phyloP scores from a whole-genome alignment of 73 alveolate species.

The Tetrahymena borealis region DNA sequence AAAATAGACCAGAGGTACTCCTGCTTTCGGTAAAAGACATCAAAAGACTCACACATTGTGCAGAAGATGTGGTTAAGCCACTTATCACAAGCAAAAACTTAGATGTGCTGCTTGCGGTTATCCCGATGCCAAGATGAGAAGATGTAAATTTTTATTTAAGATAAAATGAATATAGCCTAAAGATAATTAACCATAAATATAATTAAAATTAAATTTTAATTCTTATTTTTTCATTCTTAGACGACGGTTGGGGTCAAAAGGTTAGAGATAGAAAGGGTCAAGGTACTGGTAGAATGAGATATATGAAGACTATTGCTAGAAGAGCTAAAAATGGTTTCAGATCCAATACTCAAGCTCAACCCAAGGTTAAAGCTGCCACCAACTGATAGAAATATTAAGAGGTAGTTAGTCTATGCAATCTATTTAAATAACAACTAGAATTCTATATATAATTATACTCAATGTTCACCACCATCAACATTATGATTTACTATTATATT shows the following conservation, averaged over 20 bases:
- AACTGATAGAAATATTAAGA: not conserved
- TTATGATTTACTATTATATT: not conserved
- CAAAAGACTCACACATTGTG: constrained; percentile 74
- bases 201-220: too few relatives aligned
- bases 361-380: constrained; percentile 32
- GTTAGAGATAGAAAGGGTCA: constrained; percentile 60
- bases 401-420: not conserved
- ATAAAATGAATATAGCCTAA: too few relatives aligned
- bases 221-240: constrained; percentile 31
- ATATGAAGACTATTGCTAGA: constrained; percentile 68
- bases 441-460: not conserved
- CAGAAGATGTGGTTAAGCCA: constrained; percentile 66
- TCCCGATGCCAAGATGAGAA: constrained; percentile 65
- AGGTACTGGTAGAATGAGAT: constrained; percentile 85
- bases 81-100: constrained; percentile 65
- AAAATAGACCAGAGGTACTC: constrained; percentile 73
- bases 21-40: constrained; percentile 65
- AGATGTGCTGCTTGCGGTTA: constrained; percentile 68
- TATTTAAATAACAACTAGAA: not conserved
- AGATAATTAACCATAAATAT: too few relatives aligned
- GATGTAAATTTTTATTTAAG: too few relatives aligned
- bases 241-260: constrained; percentile 67
- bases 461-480: not conserved
- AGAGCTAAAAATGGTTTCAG: constrained; percentile 88
- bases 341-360: constrained; percentile 62